These are phyloP conservation scores for Mrakia frigida DNA, from an alignment of 768 basidiomycete genomes.

Conservation along the genomic window DNA sequence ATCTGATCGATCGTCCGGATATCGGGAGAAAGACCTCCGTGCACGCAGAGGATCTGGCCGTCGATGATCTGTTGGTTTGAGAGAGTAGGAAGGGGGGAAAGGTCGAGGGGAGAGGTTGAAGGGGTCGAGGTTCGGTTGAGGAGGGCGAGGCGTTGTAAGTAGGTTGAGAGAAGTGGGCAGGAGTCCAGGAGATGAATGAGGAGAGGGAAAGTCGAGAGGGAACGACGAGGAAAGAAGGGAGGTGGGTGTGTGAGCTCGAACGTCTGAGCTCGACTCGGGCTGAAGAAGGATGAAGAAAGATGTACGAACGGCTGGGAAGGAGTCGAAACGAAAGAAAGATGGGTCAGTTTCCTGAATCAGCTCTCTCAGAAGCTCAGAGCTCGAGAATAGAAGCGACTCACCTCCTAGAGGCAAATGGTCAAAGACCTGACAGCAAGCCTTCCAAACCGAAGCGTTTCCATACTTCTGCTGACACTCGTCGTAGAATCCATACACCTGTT, in stretches of 20 bases:
- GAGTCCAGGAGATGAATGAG: not conserved
- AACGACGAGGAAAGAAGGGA: not conserved
- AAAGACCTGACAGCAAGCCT: constrained; percentile 93
- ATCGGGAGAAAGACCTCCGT: constrained; percentile 92
- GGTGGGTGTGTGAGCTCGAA: not conserved
- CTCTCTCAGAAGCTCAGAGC: not conserved
- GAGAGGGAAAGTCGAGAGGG: not conserved
- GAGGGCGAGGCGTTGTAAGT: not conserved
- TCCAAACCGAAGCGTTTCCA: constrained; percentile 91
- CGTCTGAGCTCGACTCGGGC: not conserved
- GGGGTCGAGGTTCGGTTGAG: not conserved
- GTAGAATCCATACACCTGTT: constrained; percentile 78
- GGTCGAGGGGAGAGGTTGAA: not conserved
- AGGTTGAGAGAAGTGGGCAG: not conserved
- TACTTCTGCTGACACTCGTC: constrained; percentile 99
- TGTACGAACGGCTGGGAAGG: not conserved
- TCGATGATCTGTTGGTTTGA: constrained; percentile 70
- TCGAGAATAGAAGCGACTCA: not conserved
- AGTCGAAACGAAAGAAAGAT: not conserved
- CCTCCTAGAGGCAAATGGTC: constrained; percentile 80
- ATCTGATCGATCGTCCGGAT: constrained; percentile 93
- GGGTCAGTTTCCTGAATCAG: not conserved
- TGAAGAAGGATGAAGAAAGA: not conserved
- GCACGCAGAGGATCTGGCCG: constrained; percentile 84
- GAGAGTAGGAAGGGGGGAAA: not conserved